Evolutionary conservation across 176 grass and related monocot species (phyloP).

Genomic region (Lolium multiflorum): DNA sequence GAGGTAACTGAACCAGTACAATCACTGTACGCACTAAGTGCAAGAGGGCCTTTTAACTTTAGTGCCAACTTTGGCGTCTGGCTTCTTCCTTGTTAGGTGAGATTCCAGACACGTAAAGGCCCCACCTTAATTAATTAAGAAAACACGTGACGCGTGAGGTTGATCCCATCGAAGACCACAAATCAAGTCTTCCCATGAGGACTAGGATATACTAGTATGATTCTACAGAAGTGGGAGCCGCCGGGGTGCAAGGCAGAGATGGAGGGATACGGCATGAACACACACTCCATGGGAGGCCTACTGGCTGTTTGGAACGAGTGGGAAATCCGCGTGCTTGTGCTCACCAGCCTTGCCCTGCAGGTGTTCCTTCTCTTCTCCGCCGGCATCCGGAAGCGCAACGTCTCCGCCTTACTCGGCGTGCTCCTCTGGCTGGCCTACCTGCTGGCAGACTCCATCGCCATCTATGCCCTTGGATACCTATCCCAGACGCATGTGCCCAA

Average conservation of each 20-base stretch:
- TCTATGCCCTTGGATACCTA: slow-evolving; percentile 53
- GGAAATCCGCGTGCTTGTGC: slow-evolving; percentile 53
- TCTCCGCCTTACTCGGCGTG: slow-evolving; percentile 42
- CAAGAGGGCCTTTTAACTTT: background rate
- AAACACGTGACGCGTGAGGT: background rate
- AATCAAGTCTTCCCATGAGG: background rate
- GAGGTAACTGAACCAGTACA: background rate
- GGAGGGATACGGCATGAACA: background rate
- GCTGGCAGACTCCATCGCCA: slow-evolving; percentile 54
- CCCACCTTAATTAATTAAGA: background rate
- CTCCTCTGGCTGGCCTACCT: slow-evolving; percentile 57
- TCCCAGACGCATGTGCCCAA: slow-evolving; percentile 36
- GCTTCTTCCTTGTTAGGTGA: background rate
- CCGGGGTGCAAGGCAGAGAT: background rate
- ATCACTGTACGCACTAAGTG: background rate
- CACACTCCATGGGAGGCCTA: background rate
- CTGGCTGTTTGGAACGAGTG: slow-evolving; percentile 42
- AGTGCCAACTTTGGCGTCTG: background rate
- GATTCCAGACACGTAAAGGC: background rate
- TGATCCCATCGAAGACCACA: background rate
- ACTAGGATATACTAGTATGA: background rate
- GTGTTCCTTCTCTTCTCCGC: slow-evolving; percentile 57
- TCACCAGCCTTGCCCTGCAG: slow-evolving; percentile 53
- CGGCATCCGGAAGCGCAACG: slow-evolving; percentile 52
- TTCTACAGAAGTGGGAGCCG: background rate